Conservation (phyloP, 2,329 filamentous ascomycete species). For the Fusarium sp. region DNA sequence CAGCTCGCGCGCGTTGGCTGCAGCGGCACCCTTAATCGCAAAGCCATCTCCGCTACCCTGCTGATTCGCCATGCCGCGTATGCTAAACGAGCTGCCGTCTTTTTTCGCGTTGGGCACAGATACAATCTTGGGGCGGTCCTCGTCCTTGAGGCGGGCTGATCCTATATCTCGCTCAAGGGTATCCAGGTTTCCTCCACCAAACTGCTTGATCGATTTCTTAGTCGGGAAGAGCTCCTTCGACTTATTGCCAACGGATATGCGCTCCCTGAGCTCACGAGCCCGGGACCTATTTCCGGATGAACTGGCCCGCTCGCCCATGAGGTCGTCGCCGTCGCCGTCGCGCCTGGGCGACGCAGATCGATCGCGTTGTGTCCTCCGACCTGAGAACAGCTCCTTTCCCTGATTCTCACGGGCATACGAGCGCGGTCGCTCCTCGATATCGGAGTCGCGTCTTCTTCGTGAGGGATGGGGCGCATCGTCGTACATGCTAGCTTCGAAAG, state of each 20-base stretch:
- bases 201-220: slow-evolving; percentile 41
- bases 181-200: slow-evolving; percentile 48
- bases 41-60: slow-evolving; percentile 60
- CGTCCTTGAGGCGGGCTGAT: slow-evolving; percentile 50
- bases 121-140: slow-evolving; percentile 64
- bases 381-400: slow-evolving; percentile 72
- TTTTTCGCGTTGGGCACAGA: slow-evolving; percentile 58
- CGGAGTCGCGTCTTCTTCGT: slow-evolving; percentile 41
- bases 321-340: slow-evolving; percentile 53
- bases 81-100: slow-evolving; percentile 60
- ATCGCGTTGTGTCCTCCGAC: slow-evolving; percentile 49
- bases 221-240: slow-evolving; percentile 54
- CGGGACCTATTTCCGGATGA: slow-evolving; percentile 48
- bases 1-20: slow-evolving; percentile 65
- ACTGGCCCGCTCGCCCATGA: slow-evolving; percentile 48
- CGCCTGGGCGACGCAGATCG: slow-evolving; percentile 63
- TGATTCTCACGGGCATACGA: slow-evolving; percentile 53
- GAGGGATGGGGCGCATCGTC: slow-evolving; percentile 67
- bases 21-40: slow-evolving; percentile 70
- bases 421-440: slow-evolving; percentile 41
- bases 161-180: slow-evolving; percentile 52
- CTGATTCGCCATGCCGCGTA: slow-evolving; percentile 65
- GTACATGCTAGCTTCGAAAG: slow-evolving; percentile 82
- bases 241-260: slow-evolving; percentile 45
- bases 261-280: slow-evolving; percentile 49